Evolutionary conservation across 2,329 filamentous ascomycete genomes (phyloP), one percentile per base, ranked within the genome.

Genomic region (Arthrinium phaeospermum): DNA sequence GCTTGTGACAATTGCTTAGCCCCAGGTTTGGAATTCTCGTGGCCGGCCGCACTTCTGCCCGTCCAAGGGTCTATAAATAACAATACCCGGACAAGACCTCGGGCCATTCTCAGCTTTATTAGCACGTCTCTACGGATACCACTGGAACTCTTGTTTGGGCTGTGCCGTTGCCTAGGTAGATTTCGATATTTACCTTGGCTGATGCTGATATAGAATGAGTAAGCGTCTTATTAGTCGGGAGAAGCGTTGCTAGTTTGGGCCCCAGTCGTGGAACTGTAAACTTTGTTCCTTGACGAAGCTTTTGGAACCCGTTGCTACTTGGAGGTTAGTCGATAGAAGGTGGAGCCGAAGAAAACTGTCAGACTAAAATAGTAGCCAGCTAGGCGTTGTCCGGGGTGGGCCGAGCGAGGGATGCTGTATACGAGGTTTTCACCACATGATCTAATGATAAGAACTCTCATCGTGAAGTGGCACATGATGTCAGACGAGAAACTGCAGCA

Each of bases 261-360:
- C 49, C 49, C 24, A 12, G 13, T 27, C 24, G 13, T 24, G 24
- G 13, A 53, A 27, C n/a, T 27, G 49, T 51, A 12, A 27, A 27
- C 49, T 51, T 57, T 61, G 53, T 61, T 61, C 53, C 16, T 22
- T 12, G 16, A 61, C 13, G 57, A 64, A 64, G 57, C 34, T 64
- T 41, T 64, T 19, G 34, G 34, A 7, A 41, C 7, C 19, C 16
- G 37, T 41, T 47, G 4, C 45, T 8, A 37, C n/a, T n/a, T n/a
- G n/a, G n/a, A n/a, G n/a, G n/a, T n/a, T n/a, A 37, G 16, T 41
- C 41, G 30, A n/a, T 19, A 41, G 57, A 10, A 34, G 34, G 30
- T n/a, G 34, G 30, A 24, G 30, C 19, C 34, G 34, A n/a, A 34
- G 10, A 64, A 37, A 64, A n/a, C 34, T 61, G 53, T 37, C 30